Evolutionary conservation across 2,329 filamentous ascomycete species (phyloP).

Genomic region (Proliferodiscus dingleyae): DNA sequence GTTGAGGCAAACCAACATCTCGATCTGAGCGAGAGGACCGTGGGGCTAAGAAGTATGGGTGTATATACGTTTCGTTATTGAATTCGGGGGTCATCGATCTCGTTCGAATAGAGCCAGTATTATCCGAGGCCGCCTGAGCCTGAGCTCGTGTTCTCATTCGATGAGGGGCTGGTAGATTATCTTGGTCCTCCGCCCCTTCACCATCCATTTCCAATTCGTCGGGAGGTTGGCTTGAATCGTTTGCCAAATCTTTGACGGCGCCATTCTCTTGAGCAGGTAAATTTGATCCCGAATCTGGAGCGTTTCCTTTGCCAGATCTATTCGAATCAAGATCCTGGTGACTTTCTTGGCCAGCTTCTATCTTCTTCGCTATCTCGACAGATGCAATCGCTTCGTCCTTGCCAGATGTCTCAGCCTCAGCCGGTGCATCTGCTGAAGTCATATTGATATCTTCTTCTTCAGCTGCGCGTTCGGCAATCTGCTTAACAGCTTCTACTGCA

Average conservation of each 20-base stretch:
- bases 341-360: background rate
- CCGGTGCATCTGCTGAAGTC: background rate
- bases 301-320: background rate
- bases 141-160: conserved; percentile 52
- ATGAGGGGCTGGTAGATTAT: conserved; percentile 40
- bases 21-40: conserved; percentile 57
- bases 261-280: background rate
- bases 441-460: conserved; percentile 1
- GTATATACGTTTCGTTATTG: conserved; percentile 52
- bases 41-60: conserved; percentile 70
- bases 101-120: conserved; percentile 30
- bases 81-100: conserved; percentile 39
- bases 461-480: background rate
- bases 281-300: background rate
- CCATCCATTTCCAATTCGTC: conserved; percentile 13
- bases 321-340: background rate
- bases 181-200: conserved; percentile 33
- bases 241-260: conserved; percentile 1
- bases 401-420: conserved; percentile 1
- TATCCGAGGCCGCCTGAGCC: conserved; percentile 40
- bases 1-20: conserved; percentile 65
- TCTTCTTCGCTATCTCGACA: background rate
- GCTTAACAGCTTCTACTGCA: conserved; percentile 5
- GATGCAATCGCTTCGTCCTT: background rate
- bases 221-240: background rate